phyloP scores from a whole-genome alignment of 768 basidiomycete species.

The Tephrocybe sp. region DNA sequence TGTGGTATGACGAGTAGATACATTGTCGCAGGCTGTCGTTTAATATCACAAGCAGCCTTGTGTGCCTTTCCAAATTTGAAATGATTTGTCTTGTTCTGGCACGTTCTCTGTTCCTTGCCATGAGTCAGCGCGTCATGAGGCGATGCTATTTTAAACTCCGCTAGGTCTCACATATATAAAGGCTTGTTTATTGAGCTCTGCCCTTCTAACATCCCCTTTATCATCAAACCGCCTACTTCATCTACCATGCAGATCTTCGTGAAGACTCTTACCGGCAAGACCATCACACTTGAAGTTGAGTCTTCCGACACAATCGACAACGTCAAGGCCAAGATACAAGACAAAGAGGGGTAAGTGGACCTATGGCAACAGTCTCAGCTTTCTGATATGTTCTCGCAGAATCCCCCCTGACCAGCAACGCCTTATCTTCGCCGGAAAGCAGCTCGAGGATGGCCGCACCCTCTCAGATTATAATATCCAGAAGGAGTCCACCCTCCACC shows the following conservation, averaged over 20 bases:
- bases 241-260: constrained; percentile 48
- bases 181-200: constrained; percentile 1
- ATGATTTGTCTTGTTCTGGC: constrained; percentile 49
- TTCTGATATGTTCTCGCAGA: constrained; percentile 26
- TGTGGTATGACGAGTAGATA: constrained; percentile 77
- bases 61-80: neutral
- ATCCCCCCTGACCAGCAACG: constrained; percentile 82
- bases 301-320: constrained; percentile 72
- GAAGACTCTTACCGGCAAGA: constrained; percentile 69
- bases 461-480: constrained; percentile 70
- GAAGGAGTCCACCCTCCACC: constrained; percentile 61
- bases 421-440: constrained; percentile 81
- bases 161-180: constrained; percentile 25
- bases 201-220: neutral
- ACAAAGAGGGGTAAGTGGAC: constrained; percentile 72
- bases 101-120: constrained; percentile 6
- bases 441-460: constrained; percentile 81
- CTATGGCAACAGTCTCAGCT: neutral
- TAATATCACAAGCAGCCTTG: neutral
- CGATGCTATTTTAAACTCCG: constrained; percentile 42
- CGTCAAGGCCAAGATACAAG: constrained; percentile 83
- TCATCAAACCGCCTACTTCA: constrained; percentile 2
- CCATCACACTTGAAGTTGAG: constrained; percentile 74
- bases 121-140: constrained; percentile 20
- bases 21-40: neutral